Evolutionary conservation across 148 eudicot species (phyloP).

Genomic region (Fagopyrum homotropicum): DNA sequence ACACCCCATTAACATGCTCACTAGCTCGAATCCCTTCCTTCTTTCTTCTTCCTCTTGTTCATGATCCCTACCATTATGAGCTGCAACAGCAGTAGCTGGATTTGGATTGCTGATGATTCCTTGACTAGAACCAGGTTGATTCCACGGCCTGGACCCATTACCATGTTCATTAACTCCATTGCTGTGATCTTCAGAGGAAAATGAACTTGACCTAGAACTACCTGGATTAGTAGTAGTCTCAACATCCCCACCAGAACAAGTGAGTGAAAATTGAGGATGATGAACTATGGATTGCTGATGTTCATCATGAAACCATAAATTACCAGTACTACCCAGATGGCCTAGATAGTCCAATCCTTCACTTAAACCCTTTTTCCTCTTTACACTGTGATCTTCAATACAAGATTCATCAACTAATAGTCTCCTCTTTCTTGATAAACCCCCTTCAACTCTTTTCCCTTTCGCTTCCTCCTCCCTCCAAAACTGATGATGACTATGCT

Average conservation of each 20-base stretch:
- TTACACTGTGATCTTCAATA: constrained; percentile 26
- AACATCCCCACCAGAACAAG: constrained; percentile 64
- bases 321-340: constrained; percentile 41
- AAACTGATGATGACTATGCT: constrained; percentile 18
- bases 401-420: constrained; percentile 31
- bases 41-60: constrained; percentile 32
- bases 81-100: background rate
- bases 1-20: constrained; percentile 58
- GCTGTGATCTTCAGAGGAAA: constrained; percentile 64
- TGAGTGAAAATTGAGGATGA: constrained; percentile 41
- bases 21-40: constrained; percentile 64
- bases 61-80: constrained; percentile 14
- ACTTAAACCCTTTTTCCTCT: constrained; percentile 51
- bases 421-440: constrained; percentile 27
- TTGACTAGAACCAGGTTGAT: constrained; percentile 34
- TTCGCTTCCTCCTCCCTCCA: constrained; percentile 36
- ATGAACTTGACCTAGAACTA: constrained; percentile 27
- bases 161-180: constrained; percentile 41
- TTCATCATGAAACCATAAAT: constrained; percentile 45
- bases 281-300: background rate
- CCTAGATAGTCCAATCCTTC: constrained; percentile 20
- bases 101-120: constrained; percentile 17
- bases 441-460: constrained; percentile 65
- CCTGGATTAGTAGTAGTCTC: constrained; percentile 21
- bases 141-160: constrained; percentile 42